phyloP scores from a whole-genome alignment of 768 basidiomycete genomes.

The Boletus sensibilis region DNA sequence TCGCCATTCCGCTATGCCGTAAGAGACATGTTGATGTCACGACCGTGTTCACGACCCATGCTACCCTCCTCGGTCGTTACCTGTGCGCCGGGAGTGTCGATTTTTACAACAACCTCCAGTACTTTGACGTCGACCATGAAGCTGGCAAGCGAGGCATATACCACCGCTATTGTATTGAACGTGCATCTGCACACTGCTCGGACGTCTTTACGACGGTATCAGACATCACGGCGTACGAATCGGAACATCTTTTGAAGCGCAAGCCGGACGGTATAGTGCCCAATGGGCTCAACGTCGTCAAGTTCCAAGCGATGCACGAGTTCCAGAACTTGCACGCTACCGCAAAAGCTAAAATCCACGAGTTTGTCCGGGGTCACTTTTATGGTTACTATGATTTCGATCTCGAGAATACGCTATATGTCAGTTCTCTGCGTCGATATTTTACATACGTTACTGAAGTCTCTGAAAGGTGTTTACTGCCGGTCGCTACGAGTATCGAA shows the following conservation, averaged over 20 bases:
- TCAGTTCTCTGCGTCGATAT: constrained; percentile 33
- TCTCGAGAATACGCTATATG: constrained; percentile 86
- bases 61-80: constrained; percentile 96
- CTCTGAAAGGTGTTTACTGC: constrained; percentile 87
- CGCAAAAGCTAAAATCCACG: constrained; percentile 96
- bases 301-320: constrained; percentile 99
- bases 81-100: constrained; percentile 98
- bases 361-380: constrained; percentile 96
- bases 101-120: constrained; percentile 99
- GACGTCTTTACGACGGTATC: constrained; percentile 99
- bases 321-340: constrained; percentile 94
- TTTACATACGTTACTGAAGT: constrained; percentile 4
- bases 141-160: constrained; percentile 99
- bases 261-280: constrained; percentile 97
- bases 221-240: constrained; percentile 97
- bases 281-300: constrained; percentile 97
- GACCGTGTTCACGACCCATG: constrained; percentile 98
- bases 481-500: constrained; percentile 98
- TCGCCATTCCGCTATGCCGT: constrained; percentile 91
- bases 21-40: constrained; percentile 98
- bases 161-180: constrained; percentile 96
- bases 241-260: constrained; percentile 93
- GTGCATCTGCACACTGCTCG: constrained; percentile 89
- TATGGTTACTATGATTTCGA: constrained; percentile 98
- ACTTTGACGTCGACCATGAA: constrained; percentile 99